Evolutionary conservation across 768 basidiomycete genomes (phyloP).

Genomic region (Suillus americanus): DNA sequence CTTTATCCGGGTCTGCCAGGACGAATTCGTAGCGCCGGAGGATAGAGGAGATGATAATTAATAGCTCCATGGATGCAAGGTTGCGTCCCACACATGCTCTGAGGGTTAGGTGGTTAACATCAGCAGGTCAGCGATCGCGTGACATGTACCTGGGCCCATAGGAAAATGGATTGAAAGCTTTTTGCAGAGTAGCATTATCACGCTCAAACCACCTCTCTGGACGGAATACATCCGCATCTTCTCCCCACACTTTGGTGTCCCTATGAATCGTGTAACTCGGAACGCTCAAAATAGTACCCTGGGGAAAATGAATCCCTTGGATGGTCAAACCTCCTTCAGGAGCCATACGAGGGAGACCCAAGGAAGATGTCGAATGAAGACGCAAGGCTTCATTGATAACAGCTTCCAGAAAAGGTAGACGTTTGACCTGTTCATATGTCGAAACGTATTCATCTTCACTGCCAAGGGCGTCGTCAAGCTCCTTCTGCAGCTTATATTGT

Average conservation of each 20-base stretch:
- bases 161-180: conserved; percentile 84
- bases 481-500: conserved; percentile 72
- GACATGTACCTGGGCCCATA: conserved; percentile 66
- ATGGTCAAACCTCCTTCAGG: conserved; percentile 73
- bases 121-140: neutral
- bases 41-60: conserved; percentile 80
- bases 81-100: conserved; percentile 87
- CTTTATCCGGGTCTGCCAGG: conserved; percentile 55
- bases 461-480: conserved; percentile 62
- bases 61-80: conserved; percentile 74
- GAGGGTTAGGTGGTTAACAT: conserved; percentile 7
- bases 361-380: conserved; percentile 77
- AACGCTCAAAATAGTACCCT: conserved; percentile 74
- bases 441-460: conserved; percentile 61
- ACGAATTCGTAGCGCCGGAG: conserved; percentile 75
- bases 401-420: conserved; percentile 77
- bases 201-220: conserved; percentile 87
- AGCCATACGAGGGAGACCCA: conserved; percentile 81
- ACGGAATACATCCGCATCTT: conserved; percentile 68
- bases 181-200: conserved; percentile 58
- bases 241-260: conserved; percentile 70
- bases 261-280: conserved; percentile 86
- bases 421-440: conserved; percentile 68
- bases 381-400: conserved; percentile 87
- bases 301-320: conserved; percentile 54